Evolutionary conservation across 768 basidiomycete genomes (phyloP).

Genomic region (Phylloporus sp.): DNA sequence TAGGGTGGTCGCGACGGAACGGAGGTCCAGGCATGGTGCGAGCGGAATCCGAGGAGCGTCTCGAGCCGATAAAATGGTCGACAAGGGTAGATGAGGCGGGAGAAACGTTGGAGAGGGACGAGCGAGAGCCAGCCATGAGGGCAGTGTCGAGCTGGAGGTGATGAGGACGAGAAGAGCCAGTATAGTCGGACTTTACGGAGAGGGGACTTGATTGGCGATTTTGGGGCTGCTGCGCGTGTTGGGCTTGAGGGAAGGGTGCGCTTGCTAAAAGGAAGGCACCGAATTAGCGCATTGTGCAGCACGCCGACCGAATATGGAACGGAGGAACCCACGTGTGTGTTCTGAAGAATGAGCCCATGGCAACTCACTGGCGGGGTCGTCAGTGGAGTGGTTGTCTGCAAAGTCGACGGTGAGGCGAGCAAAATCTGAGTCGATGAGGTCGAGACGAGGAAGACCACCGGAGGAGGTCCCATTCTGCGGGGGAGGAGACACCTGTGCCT

Average conservation of each 20-base stretch:
- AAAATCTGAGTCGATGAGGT: slow-evolving; percentile 50
- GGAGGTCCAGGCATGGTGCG: slow-evolving; percentile 51
- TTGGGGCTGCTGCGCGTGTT: slow-evolving; percentile 21
- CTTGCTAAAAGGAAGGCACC: slow-evolving; percentile 22
- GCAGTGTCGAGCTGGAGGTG: slow-evolving; percentile 60
- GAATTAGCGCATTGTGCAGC: slow-evolving; percentile 26
- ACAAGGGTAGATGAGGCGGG: slow-evolving; percentile 39
- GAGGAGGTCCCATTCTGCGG: slow-evolving; percentile 28
- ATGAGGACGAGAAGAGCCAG: slow-evolving; percentile 36
- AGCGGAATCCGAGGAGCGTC: slow-evolving; percentile 69
- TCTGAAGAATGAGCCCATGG: slow-evolving; percentile 47
- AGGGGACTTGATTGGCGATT: slow-evolving; percentile 34
- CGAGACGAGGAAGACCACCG: slow-evolving; percentile 35
- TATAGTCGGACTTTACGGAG: slow-evolving; percentile 37
- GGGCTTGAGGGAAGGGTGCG: slow-evolving; percentile 23
- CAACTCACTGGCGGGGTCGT: slow-evolving; percentile 48
- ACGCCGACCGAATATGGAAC: slow-evolving; percentile 27
- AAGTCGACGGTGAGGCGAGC: slow-evolving; percentile 59
- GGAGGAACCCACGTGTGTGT: slow-evolving; percentile 37
- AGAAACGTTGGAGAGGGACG: slow-evolving; percentile 40
- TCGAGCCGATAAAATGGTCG: slow-evolving; percentile 33
- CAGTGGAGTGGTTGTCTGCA: slow-evolving; percentile 31
- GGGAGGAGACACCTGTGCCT: slow-evolving; percentile 60
- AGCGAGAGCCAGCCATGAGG: slow-evolving; percentile 37
- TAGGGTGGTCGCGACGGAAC: slow-evolving; percentile 53